Percentiles rank a stretch among this genome's conserved stretches.
These are phyloP conservation scores for Dictyostelium firmibasis DNA, from an alignment of 78 protist species.

Conservation along the genomic window DNA sequence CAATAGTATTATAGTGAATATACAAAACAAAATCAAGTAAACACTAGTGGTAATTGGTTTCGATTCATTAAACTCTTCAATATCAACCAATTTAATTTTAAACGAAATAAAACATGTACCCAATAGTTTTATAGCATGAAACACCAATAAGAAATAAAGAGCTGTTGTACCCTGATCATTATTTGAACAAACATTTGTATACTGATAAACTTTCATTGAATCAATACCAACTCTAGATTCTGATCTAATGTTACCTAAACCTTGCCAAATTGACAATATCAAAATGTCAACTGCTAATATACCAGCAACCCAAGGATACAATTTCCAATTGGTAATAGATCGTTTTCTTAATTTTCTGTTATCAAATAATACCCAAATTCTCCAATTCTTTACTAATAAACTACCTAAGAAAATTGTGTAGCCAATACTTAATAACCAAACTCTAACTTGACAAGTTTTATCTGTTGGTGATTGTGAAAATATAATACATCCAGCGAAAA, in stretches of 20 bases:
- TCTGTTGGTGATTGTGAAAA: neutral
- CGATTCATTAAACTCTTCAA: slow-evolving; percentile 18
- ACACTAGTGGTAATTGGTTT: neutral
- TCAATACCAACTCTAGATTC: neutral
- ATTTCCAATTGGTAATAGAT: neutral
- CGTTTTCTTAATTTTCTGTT: neutral
- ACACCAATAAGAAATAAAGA: neutral
- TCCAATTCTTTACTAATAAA: slow-evolving; percentile 6
- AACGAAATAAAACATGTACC: slow-evolving; percentile 3
- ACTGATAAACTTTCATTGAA: neutral
- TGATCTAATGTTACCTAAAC: neutral
- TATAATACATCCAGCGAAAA: neutral
- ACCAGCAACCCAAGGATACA: neutral
- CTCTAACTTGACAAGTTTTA: neutral
- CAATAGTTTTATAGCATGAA: neutral
- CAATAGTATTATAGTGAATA: neutral
- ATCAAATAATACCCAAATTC: neutral
- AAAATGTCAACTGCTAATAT: neutral
- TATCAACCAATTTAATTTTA: neutral
- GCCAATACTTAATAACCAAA: slow-evolving; percentile 5
- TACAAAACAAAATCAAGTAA: neutral
- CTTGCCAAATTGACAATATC: neutral
- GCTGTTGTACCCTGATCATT: neutral
- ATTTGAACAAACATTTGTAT: neutral
- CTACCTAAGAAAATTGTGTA: neutral